Base-by-base conservation (phyloP, 2,329 filamentous ascomycete species). In the Sporothrix brunneoviolacea region DNA sequence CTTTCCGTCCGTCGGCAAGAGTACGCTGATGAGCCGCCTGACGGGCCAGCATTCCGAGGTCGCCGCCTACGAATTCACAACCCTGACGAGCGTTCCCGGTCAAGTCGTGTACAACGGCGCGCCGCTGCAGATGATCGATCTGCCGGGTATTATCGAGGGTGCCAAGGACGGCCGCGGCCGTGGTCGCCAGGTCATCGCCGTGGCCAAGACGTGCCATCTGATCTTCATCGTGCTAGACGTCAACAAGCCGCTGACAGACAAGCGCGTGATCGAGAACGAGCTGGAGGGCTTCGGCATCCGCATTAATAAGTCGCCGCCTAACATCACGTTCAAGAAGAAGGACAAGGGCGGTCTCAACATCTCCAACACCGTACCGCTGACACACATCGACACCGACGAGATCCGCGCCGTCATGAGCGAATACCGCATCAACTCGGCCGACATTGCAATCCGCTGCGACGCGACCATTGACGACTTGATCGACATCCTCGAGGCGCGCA, bases 261-360 rank as follows among this genome's bases (percentile, higher is more conserved):
- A 98, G 76, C 82, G 88, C 54, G 78, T 98, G 56, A 98, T 98
- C 63, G 93, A 98, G 71, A 78, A 82, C 46, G 93, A 98, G 72
- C 71, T 98, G 65, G 93, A 98, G 68, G 93, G 93, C 8, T 98
- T 98, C 62, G 93, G 93, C 30, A 96, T 98, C 65, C 82, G 93
- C 51, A 91, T 97, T 74, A 98, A 98, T 76, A 98, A 97, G 75
- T 73, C 83, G 61, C 93, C 93, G 22, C 93, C 93, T 36, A 98
- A 98, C 67, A 98, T 98, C 63, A 88, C 93, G n/a, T 95, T 96
- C 76, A 94, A 85, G 72, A 98, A 98, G 77, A 98, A 98, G 76
- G 93, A 98, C 70, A 97, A 97, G 73, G 93, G 93, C 60, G 93
- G 93, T 32, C 82, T 98, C 64, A 91, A 88, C 64, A 93, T 98